Base-by-base conservation (phyloP, 192 early-diverging fungal species). In the Thoreauomyces humboldtii region DNA sequence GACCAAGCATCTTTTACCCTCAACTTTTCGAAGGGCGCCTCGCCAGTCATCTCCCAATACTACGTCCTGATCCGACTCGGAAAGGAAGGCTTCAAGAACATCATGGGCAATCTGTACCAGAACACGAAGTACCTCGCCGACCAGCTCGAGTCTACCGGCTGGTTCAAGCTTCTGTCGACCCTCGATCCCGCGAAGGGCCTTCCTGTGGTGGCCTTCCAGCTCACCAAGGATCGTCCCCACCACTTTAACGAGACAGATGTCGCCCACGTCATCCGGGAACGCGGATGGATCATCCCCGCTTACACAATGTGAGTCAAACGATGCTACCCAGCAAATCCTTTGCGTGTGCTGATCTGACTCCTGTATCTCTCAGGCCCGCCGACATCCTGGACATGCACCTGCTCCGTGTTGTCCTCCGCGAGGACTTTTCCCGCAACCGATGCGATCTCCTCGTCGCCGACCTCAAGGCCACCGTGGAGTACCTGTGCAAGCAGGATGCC, bases 41-140 rank as follows among this genome's bases (percentile, higher is more conserved):
- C 84, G 64, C 84, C 82, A 60, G 81, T 91, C 59, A 84, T 93
- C 41, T 89, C 79, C n/a, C 90, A 92, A 71, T 93, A 93, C 71
- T 93, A 92, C 74, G 82, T 84, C 51, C 81, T 93, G 24, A 79
- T 92, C 44, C 82, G 90, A 41, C 80, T 87, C 28, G 91, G 89
- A 0, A 72, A 75, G 25, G 55, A 69, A 21, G 91, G 91, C 0
- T 92, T 82, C 72, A 62, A 71, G 31, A 78, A 82, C 55, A 86
- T 93, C 43, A 89, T 91, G 81, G 43, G 31, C 12, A 67, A 67
- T 35, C 55, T 57, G 15, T 51, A 63, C 61, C 4, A 31, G 27
- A 63, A 63, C 44, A 37, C 61, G 29, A 34, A 47, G 4, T 63
- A 63, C 44, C 46, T 63, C 46, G 44, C 61, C 33, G 6, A 43